Evolutionary conservation across 2,329 filamentous ascomycete genomes (phyloP).

Genomic region (Dendryphion nanum): DNA sequence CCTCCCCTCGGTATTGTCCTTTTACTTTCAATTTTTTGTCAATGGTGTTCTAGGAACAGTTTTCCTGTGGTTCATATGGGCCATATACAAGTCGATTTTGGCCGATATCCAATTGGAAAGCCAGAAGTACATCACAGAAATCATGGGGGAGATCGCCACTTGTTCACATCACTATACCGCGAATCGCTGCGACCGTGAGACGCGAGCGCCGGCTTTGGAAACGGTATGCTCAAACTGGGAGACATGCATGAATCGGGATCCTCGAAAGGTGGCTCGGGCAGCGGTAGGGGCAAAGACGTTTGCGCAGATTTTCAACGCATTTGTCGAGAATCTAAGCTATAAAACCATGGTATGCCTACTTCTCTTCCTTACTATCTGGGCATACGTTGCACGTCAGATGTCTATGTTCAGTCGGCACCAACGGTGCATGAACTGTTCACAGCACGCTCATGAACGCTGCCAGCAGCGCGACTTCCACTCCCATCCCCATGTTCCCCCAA

Average conservation of each 20-base stretch:
- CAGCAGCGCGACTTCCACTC: too few relatives aligned
- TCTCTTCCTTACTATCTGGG: constrained; percentile 1
- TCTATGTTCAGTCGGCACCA: neutral
- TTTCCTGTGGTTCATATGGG: constrained; percentile 66
- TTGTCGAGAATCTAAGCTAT: constrained; percentile 85
- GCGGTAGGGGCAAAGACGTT: constrained; percentile 83
- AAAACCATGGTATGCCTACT: constrained; percentile 64
- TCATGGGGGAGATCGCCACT: constrained; percentile 69
- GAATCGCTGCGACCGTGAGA: constrained; percentile 70
- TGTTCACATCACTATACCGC: constrained; percentile 72
- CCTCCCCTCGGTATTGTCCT: constrained; percentile 64
- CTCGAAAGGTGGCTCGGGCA: constrained; percentile 72
- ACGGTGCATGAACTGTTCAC: too few relatives aligned
- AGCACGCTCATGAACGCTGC: neutral
- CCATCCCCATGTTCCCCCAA: too few relatives aligned
- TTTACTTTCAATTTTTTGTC: constrained; percentile 65
- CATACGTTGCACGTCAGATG: neutral
- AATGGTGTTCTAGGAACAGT: constrained; percentile 62
- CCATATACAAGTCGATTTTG: constrained; percentile 67
- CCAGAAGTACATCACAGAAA: constrained; percentile 64
- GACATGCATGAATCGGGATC: constrained; percentile 82
- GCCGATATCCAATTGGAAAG: constrained; percentile 73
- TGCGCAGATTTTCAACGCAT: constrained; percentile 89
- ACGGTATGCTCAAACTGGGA: constrained; percentile 77
- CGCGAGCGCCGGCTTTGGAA: constrained; percentile 70